These are phyloP conservation scores for Mucor sp. DNA, from an alignment of 371 early-diverging fungal species.

Conservation along the genomic window DNA sequence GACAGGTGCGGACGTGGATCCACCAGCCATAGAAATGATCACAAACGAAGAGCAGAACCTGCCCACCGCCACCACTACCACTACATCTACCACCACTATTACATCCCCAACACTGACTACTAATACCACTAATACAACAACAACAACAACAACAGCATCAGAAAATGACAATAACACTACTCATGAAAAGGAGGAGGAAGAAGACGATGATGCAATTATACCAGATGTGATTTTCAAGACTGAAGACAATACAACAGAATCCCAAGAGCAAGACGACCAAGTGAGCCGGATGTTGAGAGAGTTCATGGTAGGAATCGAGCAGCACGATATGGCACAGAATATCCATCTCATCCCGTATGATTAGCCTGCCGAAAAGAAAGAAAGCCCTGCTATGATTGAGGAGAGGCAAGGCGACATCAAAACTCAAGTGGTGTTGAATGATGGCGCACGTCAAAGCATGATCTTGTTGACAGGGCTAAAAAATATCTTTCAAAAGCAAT, in stretches of 20 bases:
- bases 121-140: not conserved
- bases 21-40: not conserved
- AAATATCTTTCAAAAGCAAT: constrained; percentile 96
- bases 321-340: not conserved
- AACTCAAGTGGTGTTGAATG: constrained; percentile 81
- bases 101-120: not conserved
- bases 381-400: constrained; percentile 31
- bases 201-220: not conserved
- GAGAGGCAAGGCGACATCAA: constrained; percentile 65
- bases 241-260: not conserved
- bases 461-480: constrained; percentile 93
- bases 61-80: not conserved
- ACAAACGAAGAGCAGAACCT: not conserved
- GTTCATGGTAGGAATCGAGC: not conserved
- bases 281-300: constrained; percentile 6
- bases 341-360: not conserved
- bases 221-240: not conserved
- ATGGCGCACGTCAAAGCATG: constrained; percentile 78
- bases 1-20: not conserved
- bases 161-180: not conserved
- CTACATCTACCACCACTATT: not conserved
- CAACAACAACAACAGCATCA: not conserved
- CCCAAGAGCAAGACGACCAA: constrained; percentile 10
- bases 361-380: constrained; percentile 19
- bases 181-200: not conserved